Evolutionary conservation across 495 filamentous ascomycete species (phyloP).

Genomic region (Penicillium argentinense): DNA sequence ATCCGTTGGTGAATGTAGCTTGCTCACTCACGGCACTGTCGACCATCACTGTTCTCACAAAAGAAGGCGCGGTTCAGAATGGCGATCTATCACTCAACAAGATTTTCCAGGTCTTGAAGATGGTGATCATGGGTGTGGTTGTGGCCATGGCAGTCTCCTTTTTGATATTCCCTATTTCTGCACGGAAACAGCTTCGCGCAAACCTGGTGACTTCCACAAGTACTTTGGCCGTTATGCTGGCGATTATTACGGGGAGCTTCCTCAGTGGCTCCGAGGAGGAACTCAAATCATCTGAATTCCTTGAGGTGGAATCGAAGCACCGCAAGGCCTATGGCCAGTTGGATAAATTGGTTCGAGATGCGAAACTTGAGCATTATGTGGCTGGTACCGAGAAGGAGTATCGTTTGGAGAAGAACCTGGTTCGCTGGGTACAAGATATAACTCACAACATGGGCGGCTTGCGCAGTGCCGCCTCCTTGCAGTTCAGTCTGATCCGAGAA

Average conservation of each 20-base stretch:
- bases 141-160: constrained; percentile 76
- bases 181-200: constrained; percentile 69
- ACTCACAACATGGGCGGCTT: constrained; percentile 90
- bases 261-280: constrained; percentile 82
- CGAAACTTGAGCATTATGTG: constrained; percentile 87
- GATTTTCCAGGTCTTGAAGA: constrained; percentile 84
- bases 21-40: constrained; percentile 88
- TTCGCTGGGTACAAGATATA: constrained; percentile 82
- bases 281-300: constrained; percentile 60
- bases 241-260: constrained; percentile 81
- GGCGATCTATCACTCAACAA: constrained; percentile 79
- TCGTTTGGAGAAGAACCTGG: constrained; percentile 71
- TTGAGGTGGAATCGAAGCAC: constrained; percentile 65
- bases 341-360: constrained; percentile 78
- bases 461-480: constrained; percentile 82
- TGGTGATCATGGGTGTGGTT: constrained; percentile 82
- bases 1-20: constrained; percentile 87
- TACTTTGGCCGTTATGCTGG: constrained; percentile 76
- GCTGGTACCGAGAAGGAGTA: constrained; percentile 82
- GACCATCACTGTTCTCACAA: constrained; percentile 89
- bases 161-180: constrained; percentile 76
- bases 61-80: constrained; percentile 82
- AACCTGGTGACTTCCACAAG: constrained; percentile 75
- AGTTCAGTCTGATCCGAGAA: constrained; percentile 79
- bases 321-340: constrained; percentile 68